Base-by-base conservation (phyloP, 768 basidiomycete species). In the Boletus rex-veris region DNA sequence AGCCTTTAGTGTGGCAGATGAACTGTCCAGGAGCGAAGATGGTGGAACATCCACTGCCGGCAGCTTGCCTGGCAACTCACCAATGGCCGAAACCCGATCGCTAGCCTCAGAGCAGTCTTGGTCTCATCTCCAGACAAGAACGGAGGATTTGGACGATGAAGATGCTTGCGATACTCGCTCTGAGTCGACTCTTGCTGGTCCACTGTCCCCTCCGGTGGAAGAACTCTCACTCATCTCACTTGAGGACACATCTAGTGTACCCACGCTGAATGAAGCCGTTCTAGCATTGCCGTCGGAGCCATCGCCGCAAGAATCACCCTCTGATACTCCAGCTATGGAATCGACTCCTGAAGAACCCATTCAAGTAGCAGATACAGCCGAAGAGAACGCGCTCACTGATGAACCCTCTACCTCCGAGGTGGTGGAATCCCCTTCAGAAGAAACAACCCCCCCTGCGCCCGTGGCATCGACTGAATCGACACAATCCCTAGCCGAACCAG, bases 1-100 rank as follows among this genome's bases (percentile, higher is more conserved):
- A 54, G 73, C 64, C 0, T 71, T 59, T 37, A 71, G 47, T 47
- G 55, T 75, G 45, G 66, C 65, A 10, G 78, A 78, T 45, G 78
- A 79, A 50, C 52, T 76, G 11, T 65, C 72, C 24, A 68, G 55
- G 46, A 31, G 33, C 36, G 66, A 58, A 9, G 57, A 59, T 28
- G 49, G 28, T 21, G 26, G 6, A 24, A 51, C 41, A 11, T 21
- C 48, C 5, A 4, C 35, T 19, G 35, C 16, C 44, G 41, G 43
- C 5, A 30, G 33, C 48, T 50, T 64, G 28, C 58, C 64, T 11
- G 52, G 26, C 39, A 37, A 47, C 16, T 57, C 62, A 3, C 59
- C 55, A 9, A 12, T 48, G 8, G 14, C 43, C 37, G 61, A 70
- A 39, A 30, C 55, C 6, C 54, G 50, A 19, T n/a, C 58, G 7